These are phyloP conservation scores for Acer saccharum DNA, from an alignment of 345 rosid genomes.

Conservation along the genomic window DNA sequence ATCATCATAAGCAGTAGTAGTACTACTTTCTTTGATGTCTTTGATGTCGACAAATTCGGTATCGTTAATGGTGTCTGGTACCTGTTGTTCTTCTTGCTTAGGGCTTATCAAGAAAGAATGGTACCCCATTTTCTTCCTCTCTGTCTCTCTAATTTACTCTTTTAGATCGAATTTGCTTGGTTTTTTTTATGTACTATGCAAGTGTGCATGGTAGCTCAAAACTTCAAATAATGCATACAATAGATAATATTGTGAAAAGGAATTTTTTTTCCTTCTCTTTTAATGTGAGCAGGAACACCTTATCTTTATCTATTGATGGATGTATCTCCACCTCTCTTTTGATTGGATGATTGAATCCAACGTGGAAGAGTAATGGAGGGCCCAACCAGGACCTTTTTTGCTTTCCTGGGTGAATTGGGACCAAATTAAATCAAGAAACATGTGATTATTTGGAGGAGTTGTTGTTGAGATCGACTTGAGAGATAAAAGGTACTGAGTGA, in stretches of 20 bases:
- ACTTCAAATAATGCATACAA: not conserved
- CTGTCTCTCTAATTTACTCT: conserved; percentile 1
- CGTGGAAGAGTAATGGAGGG: conserved; percentile 20
- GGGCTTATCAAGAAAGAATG: conserved; percentile 41
- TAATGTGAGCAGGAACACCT: conserved; percentile 5
- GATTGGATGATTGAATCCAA: conserved; percentile 27
- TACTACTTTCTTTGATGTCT: conserved; percentile 9
- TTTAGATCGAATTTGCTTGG: not conserved
- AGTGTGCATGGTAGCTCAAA: conserved; percentile 4
- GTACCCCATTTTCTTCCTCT: conserved; percentile 29
- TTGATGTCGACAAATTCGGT: conserved; percentile 14
- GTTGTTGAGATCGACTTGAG: not conserved
- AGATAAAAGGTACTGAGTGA: not conserved
- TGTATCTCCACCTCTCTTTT: not conserved
- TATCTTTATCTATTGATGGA: conserved; percentile 38
- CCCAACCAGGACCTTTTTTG: conserved; percentile 6
- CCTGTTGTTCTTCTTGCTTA: conserved; percentile 42
- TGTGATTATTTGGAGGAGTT: not conserved
- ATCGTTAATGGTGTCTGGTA: conserved; percentile 24
- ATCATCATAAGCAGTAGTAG: not conserved
- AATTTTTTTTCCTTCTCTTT: not conserved
- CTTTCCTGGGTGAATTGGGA: not conserved
- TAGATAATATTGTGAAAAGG: not conserved
- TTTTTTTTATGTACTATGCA: too few species aligned
- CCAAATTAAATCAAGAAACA: conserved; percentile 15